Evolutionary conservation across 768 basidiomycete species (phyloP), one percentile per base, ranked within the genome.

Genomic region (Podaxis sp.): DNA sequence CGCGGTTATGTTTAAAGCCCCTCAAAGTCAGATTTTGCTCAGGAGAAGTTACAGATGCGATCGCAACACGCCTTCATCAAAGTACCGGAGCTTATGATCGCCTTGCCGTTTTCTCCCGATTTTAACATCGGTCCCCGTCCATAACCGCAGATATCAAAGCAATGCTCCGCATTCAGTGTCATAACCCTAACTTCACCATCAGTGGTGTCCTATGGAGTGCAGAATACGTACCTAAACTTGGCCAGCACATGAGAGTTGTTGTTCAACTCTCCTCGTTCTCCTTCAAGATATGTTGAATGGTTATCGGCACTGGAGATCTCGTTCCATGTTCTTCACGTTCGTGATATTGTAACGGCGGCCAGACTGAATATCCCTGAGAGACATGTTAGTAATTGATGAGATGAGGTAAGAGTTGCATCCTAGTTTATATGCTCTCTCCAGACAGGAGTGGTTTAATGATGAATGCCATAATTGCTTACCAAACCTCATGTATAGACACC

Each of bases 21-120:
- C 42, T 13, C 16, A 44, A 21, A 44, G 14, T 10, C 16, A 62
- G 52, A 21, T 60, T 70, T 40, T 57, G 40, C 14, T 7, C 61
- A 1, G 14, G 11, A 23, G 10, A 0, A 4, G 25, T 10, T 21
- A 23, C 13, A 1, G 28, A 32, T 32, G 13, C 25, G 1, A 21
- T 14, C 25, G 35, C 25, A 9, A 55, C 64, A n/a, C 16, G 67
- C 66, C 65, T 62, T 60, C 38, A 38, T 60, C 38, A 38, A 69
- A 65, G 36, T 27, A 23, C 69, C 69, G 69, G 32, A 62, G 52
- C 66, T 82, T 82, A 65, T 80, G 79, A 28, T 66, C 27, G 6
- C 74, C 79, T 0, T 66, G 63, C 77, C 75, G 78, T 23, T 70
- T 70, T 2, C 69, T 62, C 79, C 80, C 81, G 57, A 82, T 46